phyloP scores from a whole-genome alignment of 2,329 filamentous ascomycete genomes.

The Sporothrix globosa region DNA sequence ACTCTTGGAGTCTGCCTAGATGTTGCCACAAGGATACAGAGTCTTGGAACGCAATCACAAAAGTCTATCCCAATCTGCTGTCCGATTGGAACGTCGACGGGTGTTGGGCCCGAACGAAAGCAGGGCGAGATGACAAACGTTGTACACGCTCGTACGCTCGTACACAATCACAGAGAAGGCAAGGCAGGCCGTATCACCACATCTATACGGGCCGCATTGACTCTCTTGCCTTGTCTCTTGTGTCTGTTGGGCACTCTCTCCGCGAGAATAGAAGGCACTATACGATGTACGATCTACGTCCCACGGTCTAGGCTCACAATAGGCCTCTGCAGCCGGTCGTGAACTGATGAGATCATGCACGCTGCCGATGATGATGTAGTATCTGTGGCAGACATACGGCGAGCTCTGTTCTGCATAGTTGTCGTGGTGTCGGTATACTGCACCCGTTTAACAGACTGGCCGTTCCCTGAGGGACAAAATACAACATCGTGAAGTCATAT shows the following conservation, averaged over 20 bases:
- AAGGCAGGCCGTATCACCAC: not conserved
- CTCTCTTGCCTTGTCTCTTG: conserved; percentile 8
- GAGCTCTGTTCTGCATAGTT: not conserved
- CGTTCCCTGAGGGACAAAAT: too few relatives aligned
- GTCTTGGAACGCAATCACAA: not conserved
- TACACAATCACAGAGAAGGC: not conserved
- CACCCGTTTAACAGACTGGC: too few relatives aligned
- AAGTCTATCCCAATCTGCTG: not conserved
- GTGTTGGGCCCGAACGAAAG: not conserved
- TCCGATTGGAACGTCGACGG: not conserved
- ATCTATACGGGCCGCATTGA: not conserved
- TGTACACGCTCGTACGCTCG: too few relatives aligned
- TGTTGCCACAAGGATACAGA: not conserved
- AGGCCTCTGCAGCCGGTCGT: not conserved
- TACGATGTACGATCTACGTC: not conserved
- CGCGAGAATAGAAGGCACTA: too few relatives aligned
- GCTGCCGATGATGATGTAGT: conserved; percentile 1
- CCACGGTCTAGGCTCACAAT: conserved; percentile 1
- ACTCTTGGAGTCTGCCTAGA: conserved; percentile 12
- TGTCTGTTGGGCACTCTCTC: not conserved
- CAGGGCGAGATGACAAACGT: conserved; percentile 5
- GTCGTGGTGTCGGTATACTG: too few relatives aligned
- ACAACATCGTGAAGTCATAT: too few relatives aligned
- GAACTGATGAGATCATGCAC: not conserved
- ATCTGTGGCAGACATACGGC: not conserved